Evolutionary conservation across 306 rosid species (phyloP), one percentile per base, ranked within the genome.

Genomic region (Hylodesmum podocarpum): DNA sequence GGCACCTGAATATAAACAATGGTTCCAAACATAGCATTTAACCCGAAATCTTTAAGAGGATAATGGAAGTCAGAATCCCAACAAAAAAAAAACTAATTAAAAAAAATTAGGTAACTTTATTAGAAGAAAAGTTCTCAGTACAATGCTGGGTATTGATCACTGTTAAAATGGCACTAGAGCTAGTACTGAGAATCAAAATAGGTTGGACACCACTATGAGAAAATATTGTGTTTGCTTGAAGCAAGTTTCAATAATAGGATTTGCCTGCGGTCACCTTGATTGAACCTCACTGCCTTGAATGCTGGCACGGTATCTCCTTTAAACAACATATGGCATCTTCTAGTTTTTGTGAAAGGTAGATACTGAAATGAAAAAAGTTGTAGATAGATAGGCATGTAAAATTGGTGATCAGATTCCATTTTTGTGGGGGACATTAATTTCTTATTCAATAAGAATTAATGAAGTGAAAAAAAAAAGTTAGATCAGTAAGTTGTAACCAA

Each of bases 231-330:
- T 72, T 70, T 76, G 65, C 68, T 75, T n/a, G 66, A 58, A 76
- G 69, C 75, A 76, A 76, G 80, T 76, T 76, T 80, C 71, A 72
- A 81, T 40, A 13, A 66, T 73, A 37, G 51, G 6, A 69, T 63
- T 64, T 57, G 39, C 28, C 72, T 80, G 79, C 39, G 67, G 82
- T 78, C 69, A 71, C 78, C 72, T 57, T 78, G 86, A 78, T 81
- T 78, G 86, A 85, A 81, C 86, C 86, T 81, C 81, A 73, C 85
- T 81, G 59, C 39, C 62, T 53, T 73, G 27, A 68, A 78, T 81
- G 67, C 85, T 78, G 83, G 68, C 68, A 78, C 61, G 83, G 86
- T 85, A 78, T 81, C 83, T 81, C 81, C 86, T 85, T 85, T 81
- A 73, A 69, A 70, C 83, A 85, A 78, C 84, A 85, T 54, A 73